phyloP scores from a whole-genome alignment of 2,329 filamentous ascomycete species.

The Ascochyta lentis region DNA sequence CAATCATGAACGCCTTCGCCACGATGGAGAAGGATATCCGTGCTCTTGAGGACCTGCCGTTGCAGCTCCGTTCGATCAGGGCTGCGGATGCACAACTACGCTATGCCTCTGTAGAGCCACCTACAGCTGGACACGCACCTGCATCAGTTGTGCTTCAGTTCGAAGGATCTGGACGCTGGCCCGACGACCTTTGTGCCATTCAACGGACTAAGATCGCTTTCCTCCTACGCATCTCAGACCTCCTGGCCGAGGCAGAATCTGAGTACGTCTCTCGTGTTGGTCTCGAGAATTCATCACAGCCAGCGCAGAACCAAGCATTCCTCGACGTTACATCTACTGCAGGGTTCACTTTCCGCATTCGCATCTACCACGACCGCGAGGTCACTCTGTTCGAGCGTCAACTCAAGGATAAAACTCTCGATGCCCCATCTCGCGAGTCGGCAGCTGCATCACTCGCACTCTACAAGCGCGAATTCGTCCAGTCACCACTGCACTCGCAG shows the following conservation, averaged over 20 bases:
- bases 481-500: slow-evolving; percentile 80
- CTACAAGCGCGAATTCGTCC: slow-evolving; percentile 74
- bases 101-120: slow-evolving; percentile 69
- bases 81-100: slow-evolving; percentile 76
- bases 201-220: slow-evolving; percentile 95
- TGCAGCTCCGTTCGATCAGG: slow-evolving; percentile 83
- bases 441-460: slow-evolving; percentile 71
- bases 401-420: slow-evolving; percentile 74
- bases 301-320: slow-evolving; percentile 78
- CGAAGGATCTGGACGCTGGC: slow-evolving; percentile 92
- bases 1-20: slow-evolving; percentile 72
- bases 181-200: slow-evolving; percentile 87
- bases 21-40: slow-evolving; percentile 79
- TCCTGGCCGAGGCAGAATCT: slow-evolving; percentile 69
- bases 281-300: slow-evolving; percentile 74
- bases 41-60: slow-evolving; percentile 78
- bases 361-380: slow-evolving; percentile 89
- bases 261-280: slow-evolving; percentile 74
- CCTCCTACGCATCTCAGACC: slow-evolving; percentile 72
- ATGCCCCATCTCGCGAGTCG: slow-evolving; percentile 70
- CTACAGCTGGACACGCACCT: slow-evolving; percentile 59
- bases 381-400: slow-evolving; percentile 79
- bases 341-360: slow-evolving; percentile 78
- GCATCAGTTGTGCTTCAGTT: slow-evolving; percentile 88
- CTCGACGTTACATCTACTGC: slow-evolving; percentile 79